Evolutionary conservation across 2,329 filamentous ascomycete species (phyloP), one percentile per base, ranked within the genome.

Genomic region (Lojkania enalia): DNA sequence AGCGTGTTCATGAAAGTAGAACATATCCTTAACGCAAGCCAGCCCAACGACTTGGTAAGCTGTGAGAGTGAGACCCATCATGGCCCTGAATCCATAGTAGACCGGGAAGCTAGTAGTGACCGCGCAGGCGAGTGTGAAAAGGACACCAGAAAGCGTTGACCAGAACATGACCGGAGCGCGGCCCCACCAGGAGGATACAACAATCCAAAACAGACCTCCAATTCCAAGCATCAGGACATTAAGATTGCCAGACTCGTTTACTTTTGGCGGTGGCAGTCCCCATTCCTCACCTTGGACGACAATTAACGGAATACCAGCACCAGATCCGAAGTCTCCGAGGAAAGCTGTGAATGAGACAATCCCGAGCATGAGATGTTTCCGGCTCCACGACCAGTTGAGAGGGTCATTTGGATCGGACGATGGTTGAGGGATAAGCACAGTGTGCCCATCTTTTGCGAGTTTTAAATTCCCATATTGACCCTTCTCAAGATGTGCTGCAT

Each of bases 391-490:
- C 78, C 78, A 81, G 57, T 80, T 80, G 33, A 80, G 64, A 0
- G 77, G 77, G 49, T 81, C 77, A 31, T 74, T 67, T 1, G 72
- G 68, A 40, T 78, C 74, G 14, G 30, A 68, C 42, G 71, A 74
- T 0, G 77, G 77, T 57, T 80, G 77, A 2, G 78, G 78, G 29
- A 79, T 77, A 39, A 80, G 66, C 23, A 78, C 71, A 1, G 73
- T 78, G 39, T 64, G 58, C 16, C 66, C 70, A 35, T 69, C 63
- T 25, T 63, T 51, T 13, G 64, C 64, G 18, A 68, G 67, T 52
- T 72, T 70, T 12, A 71, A 44, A 19, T 58, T 52, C 27, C 49
- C 45, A 36, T 51, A 42, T 16, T 58, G 46, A n/a, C 49, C 55
- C 32, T 57, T 60, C 20, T 58, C 58, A 3, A 58, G 46, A 40